Evolutionary conservation across 1,284 basidiomycete species (phyloP).

Genomic region (Puccinia novopanici): DNA sequence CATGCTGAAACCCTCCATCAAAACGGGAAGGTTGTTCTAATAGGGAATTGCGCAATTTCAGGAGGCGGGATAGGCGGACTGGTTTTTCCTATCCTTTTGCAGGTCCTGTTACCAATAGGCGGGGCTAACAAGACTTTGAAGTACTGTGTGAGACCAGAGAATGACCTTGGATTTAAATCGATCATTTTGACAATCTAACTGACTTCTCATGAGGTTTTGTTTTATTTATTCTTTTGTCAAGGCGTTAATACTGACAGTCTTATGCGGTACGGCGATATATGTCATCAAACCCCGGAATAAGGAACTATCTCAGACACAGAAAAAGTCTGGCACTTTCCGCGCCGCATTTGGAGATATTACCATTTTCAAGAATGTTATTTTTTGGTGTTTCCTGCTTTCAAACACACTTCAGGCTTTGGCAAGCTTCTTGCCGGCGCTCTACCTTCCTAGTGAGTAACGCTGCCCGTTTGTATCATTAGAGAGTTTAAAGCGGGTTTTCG

Average conservation of each 20-base stretch:
- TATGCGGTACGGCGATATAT: conserved; percentile 13
- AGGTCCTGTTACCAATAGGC: conserved; percentile 18
- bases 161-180: not conserved
- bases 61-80: conserved; percentile 45
- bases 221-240: too few relatives aligned
- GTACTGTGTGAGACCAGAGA: conserved; percentile 16
- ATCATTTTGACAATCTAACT: not conserved
- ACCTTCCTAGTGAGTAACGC: conserved; percentile 44
- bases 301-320: not conserved
- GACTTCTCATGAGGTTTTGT: not conserved
- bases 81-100: conserved; percentile 39
- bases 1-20: not conserved
- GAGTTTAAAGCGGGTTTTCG: not conserved
- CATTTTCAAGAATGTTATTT: conserved; percentile 26
- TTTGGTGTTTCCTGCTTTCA: conserved; percentile 44
- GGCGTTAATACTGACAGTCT: conserved; percentile 18
- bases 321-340: not conserved
- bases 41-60: not conserved
- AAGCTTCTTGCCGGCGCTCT: conserved; percentile 43
- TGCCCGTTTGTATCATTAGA: not conserved
- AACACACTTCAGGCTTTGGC: conserved; percentile 44
- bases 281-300: conserved; percentile 29
- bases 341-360: conserved; percentile 31
- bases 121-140: conserved; percentile 29
- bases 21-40: not conserved